Evolutionary conservation across 805 yeast genomes (phyloP).

Genomic region (Yarrowia hollandica): DNA sequence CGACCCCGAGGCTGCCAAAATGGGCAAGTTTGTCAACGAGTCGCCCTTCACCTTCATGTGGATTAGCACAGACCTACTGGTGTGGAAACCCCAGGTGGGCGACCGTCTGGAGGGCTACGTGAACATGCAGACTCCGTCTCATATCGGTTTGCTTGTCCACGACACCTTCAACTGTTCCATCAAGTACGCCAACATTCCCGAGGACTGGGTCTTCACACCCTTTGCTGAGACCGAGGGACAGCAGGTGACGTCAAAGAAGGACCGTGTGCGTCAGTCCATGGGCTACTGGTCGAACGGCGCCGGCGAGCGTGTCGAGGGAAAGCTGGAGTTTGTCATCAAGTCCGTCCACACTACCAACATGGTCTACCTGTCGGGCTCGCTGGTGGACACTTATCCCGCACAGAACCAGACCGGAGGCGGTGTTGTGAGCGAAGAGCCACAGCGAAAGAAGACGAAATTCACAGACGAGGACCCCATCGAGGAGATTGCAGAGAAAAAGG

Average conservation of each 20-base stretch:
- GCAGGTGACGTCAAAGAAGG: slow-evolving; percentile 32
- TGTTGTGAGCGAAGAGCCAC: slow-evolving; percentile 74
- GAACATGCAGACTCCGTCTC: slow-evolving; percentile 92
- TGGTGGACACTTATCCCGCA: slow-evolving; percentile 44
- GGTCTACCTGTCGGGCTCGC: slow-evolving; percentile 85
- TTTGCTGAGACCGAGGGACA: slow-evolving; percentile 31
- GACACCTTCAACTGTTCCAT: slow-evolving; percentile 95
- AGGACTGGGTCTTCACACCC: slow-evolving; percentile 71
- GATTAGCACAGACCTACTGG: slow-evolving; percentile 76
- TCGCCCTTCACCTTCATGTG: slow-evolving; percentile 88
- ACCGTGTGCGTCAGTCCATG: slow-evolving; percentile 51
- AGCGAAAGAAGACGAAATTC: slow-evolving; percentile 54
- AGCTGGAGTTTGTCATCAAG: slow-evolving; percentile 71
- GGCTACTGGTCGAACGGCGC: slow-evolving; percentile 87
- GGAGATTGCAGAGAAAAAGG: slow-evolving; percentile 11
- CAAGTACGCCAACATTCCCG: slow-evolving; percentile 81
- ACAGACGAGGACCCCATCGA: slow-evolving; percentile 9
- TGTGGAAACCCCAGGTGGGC: slow-evolving; percentile 91
- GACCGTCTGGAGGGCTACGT: slow-evolving; percentile 83
- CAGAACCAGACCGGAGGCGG: slow-evolving; percentile 54
- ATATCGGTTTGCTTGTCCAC: slow-evolving; percentile 84
- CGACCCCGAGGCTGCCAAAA: slow-evolving; percentile 41
- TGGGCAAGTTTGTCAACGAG: slow-evolving; percentile 71
- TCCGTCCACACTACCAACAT: slow-evolving; percentile 66
- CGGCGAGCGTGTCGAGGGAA: slow-evolving; percentile 78